These are phyloP conservation scores for Cystobasidium sp. DNA, from an alignment of 1,284 basidiomycete species.

Conservation along the genomic window DNA sequence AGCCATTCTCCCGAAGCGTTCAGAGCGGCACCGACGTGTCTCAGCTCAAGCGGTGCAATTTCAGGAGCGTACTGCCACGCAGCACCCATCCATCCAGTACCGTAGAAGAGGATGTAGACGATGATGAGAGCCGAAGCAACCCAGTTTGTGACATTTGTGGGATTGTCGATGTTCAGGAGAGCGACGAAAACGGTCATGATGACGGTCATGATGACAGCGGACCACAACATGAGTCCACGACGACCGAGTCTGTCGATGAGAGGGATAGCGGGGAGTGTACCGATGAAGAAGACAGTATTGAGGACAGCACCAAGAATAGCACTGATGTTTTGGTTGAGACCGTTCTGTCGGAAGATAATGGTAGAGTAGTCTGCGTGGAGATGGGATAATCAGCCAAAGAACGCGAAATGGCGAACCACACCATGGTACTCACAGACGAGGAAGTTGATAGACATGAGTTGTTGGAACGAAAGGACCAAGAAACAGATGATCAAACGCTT, in stretches of 20 bases:
- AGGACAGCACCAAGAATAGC: constrained; percentile 32
- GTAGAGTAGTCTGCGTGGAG: constrained; percentile 34
- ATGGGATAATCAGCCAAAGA: not conserved
- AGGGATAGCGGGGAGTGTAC: constrained; percentile 36
- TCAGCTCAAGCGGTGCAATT: constrained; percentile 36
- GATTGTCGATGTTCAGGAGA: constrained; percentile 11
- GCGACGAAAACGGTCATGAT: constrained; percentile 40
- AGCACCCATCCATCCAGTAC: constrained; percentile 33
- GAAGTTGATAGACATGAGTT: constrained; percentile 43
- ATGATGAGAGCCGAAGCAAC: constrained; percentile 36
- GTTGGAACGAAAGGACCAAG: constrained; percentile 24
- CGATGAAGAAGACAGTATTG: constrained; percentile 33
- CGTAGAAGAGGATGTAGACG: constrained; percentile 38
- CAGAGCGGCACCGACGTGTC: constrained; percentile 39
- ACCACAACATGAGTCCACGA: constrained; percentile 34
- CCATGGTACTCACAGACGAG: constrained; percentile 19
- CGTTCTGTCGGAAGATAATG: constrained; percentile 33
- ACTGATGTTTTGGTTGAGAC: constrained; percentile 7
- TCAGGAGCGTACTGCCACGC: constrained; percentile 37
- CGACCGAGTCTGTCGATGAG: constrained; percentile 39
- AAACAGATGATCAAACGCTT: constrained; percentile 40
- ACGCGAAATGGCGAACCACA: no score
- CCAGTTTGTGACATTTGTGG: constrained; percentile 27
- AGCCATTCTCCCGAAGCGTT: constrained; percentile 42
- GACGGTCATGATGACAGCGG: constrained; percentile 34